These are phyloP conservation scores for Ceratobasidium sp. DNA, from an alignment of 1,284 basidiomycete species.

Conservation along the genomic window DNA sequence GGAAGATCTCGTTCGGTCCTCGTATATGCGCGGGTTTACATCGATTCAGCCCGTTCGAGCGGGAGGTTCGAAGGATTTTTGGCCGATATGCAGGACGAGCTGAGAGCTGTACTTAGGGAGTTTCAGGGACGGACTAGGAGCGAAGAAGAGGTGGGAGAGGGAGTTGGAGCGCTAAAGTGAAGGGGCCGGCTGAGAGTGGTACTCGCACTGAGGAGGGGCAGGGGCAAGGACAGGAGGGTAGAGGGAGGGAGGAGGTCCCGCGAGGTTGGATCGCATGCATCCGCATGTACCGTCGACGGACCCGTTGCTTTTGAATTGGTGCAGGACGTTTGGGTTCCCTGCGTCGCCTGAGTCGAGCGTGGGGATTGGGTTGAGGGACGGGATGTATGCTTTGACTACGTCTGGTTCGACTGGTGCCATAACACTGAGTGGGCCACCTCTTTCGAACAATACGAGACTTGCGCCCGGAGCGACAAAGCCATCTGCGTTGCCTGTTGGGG, in stretches of 20 bases:
- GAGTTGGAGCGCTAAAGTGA: not conserved
- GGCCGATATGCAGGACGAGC: slow-evolving; percentile 76
- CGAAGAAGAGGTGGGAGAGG: not conserved
- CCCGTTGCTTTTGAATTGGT: slow-evolving; percentile 66
- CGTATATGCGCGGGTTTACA: slow-evolving; percentile 41
- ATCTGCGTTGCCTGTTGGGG: no score
- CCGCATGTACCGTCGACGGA: slow-evolving; percentile 33
- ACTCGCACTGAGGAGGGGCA: not conserved
- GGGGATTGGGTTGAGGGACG: no score
- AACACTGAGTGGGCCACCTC: slow-evolving; percentile 47
- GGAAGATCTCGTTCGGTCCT: slow-evolving; percentile 40
- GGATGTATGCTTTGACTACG: no score
- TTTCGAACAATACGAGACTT: no score
- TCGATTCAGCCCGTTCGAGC: slow-evolving; percentile 31
- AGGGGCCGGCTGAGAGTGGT: no score
- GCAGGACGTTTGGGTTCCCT: slow-evolving; percentile 82
- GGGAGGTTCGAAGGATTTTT: no score
- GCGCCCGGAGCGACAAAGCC: no score
- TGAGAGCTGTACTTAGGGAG: slow-evolving; percentile 66
- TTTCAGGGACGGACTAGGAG: slow-evolving; percentile 45
- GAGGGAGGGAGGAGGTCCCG: no score
- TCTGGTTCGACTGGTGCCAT: no score
- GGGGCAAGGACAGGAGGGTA: not conserved
- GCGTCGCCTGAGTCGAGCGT: no score
- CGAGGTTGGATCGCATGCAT: slow-evolving; percentile 41